Conservation (phyloP, 306 rosid species). For the Gastrolobium bilobum region DNA sequence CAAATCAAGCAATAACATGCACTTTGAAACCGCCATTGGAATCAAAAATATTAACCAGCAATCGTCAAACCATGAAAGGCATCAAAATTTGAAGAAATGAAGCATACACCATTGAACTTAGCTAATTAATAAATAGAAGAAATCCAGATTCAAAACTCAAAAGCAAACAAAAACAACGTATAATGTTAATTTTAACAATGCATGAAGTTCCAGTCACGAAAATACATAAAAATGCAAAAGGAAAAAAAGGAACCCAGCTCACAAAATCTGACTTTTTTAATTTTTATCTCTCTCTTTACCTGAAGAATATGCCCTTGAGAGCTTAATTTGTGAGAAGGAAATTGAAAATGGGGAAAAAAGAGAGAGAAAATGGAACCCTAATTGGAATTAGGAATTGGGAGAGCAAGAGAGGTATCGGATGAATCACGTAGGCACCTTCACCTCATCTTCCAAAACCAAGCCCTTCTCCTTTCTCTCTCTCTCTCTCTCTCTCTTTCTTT, state of each 20-base stretch:
- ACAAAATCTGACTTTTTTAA: background rate
- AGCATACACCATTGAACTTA: background rate
- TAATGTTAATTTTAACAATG: slow-evolving; percentile 1
- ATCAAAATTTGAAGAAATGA: slow-evolving; percentile 10
- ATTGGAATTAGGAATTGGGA: background rate
- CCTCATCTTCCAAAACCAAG: background rate
- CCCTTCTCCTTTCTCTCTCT: background rate
- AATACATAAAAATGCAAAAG: background rate
- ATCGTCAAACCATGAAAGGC: background rate
- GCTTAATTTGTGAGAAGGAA: background rate
- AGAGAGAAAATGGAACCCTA: slow-evolving; percentile 27
- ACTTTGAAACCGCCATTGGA: background rate
- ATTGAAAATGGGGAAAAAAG: background rate
- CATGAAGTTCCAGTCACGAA: background rate
- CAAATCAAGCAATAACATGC: background rate
- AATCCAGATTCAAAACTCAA: background rate
- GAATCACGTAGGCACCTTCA: background rate
- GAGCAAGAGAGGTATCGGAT: background rate
- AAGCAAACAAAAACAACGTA: background rate
- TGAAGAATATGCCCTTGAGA: background rate
- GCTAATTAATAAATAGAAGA: background rate
- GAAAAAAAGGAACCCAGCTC: background rate
- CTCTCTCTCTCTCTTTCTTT: background rate
- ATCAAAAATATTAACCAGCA: background rate
- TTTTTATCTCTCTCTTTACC: background rate